Evolutionary conservation across 208 protist species (phyloP).

Genomic region (Acanthamoeba lugdunensis): DNA sequence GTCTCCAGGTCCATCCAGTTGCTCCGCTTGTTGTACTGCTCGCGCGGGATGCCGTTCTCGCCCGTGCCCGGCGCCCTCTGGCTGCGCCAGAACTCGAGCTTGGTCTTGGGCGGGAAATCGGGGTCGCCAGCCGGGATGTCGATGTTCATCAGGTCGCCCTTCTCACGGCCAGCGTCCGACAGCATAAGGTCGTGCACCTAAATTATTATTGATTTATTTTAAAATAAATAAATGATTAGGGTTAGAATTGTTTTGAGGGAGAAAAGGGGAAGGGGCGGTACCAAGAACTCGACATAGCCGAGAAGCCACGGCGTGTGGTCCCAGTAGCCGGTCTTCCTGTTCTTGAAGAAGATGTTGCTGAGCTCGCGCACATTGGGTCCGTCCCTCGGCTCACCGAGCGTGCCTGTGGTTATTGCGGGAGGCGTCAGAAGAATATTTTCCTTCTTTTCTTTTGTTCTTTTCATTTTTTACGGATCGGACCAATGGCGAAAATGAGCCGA

Average conservation of each 20-base stretch:
- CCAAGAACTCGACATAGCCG: conserved; percentile 47
- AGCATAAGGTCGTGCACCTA: conserved; percentile 4
- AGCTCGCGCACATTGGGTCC: conserved; percentile 30
- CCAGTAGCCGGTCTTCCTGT: conserved; percentile 44
- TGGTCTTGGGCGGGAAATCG: conserved; percentile 34
- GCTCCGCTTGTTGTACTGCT: conserved; percentile 27
- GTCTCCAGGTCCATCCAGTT: conserved; percentile 27
- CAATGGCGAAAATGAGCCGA: too few species aligned
- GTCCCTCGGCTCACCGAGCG: conserved; percentile 22
- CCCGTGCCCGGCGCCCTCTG: not conserved
- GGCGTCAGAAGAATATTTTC: not conserved
- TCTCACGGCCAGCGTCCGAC: not conserved
- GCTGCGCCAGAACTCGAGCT: conserved; percentile 30
- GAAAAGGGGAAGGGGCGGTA: too few species aligned
- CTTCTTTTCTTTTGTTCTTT: too few species aligned
- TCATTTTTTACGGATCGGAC: too few species aligned
- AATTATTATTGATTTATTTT: not conserved
- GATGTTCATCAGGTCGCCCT: not conserved
- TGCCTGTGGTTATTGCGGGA: not conserved
- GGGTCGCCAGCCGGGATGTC: not conserved
- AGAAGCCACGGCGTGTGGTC: conserved; percentile 44
- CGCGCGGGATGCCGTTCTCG: conserved; percentile 16
- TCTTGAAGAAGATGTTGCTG: conserved; percentile 66
- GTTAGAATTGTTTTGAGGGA: too few species aligned
- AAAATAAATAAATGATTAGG: not conserved